phyloP scores from a whole-genome alignment of 1,284 basidiomycete genomes.

The Moniliophthora roreri region DNA sequence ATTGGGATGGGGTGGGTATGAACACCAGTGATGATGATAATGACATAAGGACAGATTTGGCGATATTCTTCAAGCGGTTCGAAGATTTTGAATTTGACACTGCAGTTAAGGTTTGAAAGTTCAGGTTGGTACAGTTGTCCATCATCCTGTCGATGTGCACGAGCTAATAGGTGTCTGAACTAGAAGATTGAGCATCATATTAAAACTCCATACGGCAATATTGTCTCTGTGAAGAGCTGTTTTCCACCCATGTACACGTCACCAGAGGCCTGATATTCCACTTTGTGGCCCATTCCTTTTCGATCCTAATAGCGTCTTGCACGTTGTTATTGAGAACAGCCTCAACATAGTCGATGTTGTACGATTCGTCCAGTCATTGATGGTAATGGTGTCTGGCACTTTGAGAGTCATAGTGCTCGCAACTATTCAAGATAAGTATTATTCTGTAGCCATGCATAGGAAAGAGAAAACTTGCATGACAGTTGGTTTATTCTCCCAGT shows the following conservation, averaged over 20 bases:
- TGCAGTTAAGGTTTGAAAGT: conserved; percentile 10
- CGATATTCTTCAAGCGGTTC: conserved; percentile 16
- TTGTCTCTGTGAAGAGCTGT: conserved; percentile 11
- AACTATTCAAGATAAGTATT: conserved; percentile 11
- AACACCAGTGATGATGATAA: conserved; percentile 11
- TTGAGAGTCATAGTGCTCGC: conserved; percentile 17
- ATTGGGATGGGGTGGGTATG: conserved; percentile 19
- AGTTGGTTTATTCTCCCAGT: not conserved
- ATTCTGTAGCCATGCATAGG: not conserved
- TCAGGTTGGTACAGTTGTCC: conserved; percentile 2
- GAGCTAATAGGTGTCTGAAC: conserved; percentile 12
- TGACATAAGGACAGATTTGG: conserved; percentile 11
- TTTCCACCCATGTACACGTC: conserved; percentile 14
- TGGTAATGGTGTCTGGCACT: conserved; percentile 13
- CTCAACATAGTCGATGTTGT: conserved; percentile 21
- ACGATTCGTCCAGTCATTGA: conserved; percentile 11
- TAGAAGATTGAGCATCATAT: not conserved
- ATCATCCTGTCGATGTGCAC: conserved; percentile 11
- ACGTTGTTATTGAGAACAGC: conserved; percentile 19
- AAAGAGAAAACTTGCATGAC: conserved; percentile 4
- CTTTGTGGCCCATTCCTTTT: conserved; percentile 11
- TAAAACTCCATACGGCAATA: conserved; percentile 19
- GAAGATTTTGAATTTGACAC: conserved; percentile 11
- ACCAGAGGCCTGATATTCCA: conserved; percentile 18
- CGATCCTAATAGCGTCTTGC: conserved; percentile 19